These are phyloP conservation scores for Dryas octopetala DNA, from an alignment of 306 rosid genomes.

Conservation along the genomic window DNA sequence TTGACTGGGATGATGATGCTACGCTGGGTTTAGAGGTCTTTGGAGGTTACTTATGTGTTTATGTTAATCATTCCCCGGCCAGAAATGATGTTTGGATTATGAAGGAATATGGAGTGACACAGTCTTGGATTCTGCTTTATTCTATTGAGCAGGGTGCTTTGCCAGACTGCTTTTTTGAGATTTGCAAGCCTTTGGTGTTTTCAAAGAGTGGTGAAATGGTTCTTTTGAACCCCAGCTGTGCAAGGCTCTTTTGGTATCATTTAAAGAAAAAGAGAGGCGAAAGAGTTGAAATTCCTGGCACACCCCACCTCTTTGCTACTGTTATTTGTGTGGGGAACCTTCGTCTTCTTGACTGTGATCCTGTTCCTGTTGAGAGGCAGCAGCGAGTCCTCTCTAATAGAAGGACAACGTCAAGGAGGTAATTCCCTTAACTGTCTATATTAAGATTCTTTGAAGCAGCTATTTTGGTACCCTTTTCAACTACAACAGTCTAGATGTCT, in stretches of 20 bases:
- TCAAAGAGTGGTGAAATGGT: neutral
- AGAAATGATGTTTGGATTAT: neutral
- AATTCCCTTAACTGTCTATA: too few species aligned
- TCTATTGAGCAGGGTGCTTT: too few species aligned
- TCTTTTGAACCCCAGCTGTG: neutral
- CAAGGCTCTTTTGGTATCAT: neutral
- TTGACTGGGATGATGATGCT: neutral
- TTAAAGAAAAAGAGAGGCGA: neutral
- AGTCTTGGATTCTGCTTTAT: neutral
- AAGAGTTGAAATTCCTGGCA: neutral
- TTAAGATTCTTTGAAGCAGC: too few species aligned
- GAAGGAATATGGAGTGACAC: neutral
- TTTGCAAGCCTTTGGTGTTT: neutral
- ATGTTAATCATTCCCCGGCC: neutral
- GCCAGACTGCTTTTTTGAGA: neutral
- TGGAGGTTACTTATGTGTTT: neutral
- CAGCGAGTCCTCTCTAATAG: too few species aligned
- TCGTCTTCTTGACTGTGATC: neutral
- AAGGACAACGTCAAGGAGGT: too few species aligned
- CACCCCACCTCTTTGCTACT: fast-evolving
- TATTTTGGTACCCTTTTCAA: too few species aligned
- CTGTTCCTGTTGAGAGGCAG: neutral
- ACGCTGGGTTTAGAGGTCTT: neutral
- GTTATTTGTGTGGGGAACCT: neutral
- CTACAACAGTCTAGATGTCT: too few species aligned